phyloP scores from a whole-genome alignment of 2,329 filamentous ascomycete genomes.

The Colletotrichum eremochloae region DNA sequence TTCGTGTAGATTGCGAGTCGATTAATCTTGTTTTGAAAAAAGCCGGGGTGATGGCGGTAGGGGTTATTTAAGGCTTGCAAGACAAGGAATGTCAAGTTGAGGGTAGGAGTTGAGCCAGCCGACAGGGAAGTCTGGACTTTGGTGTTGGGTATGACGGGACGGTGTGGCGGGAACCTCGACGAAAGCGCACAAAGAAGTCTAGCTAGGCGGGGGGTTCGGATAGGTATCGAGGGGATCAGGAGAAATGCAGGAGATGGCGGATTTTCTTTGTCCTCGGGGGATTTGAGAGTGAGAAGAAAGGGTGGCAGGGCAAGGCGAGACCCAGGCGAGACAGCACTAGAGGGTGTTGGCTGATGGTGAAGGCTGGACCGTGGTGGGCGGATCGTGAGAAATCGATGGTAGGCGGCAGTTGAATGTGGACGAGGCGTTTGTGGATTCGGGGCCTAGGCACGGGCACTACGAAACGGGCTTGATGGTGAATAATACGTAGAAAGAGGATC shows the following conservation, averaged over 20 bases:
- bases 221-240: conserved; percentile 33
- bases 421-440: neutral
- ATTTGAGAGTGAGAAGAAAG: conserved; percentile 7
- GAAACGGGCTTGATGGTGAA: conserved; percentile 1
- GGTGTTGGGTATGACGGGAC: conserved; percentile 30
- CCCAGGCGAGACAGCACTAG: conserved; percentile 38
- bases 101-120: conserved; percentile 4
- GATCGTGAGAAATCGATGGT: neutral
- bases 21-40: conserved; percentile 29
- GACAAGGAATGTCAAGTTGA: conserved; percentile 25
- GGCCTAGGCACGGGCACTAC: conserved; percentile 11
- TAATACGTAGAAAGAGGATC: conserved; percentile 1
- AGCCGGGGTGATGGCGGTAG: conserved; percentile 32
- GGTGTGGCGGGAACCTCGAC: conserved; percentile 16
- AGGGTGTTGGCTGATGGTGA: conserved; percentile 20
- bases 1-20: conserved; percentile 32
- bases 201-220: neutral
- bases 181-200: conserved; percentile 39
- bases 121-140: conserved; percentile 38
- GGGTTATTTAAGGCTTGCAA: conserved; percentile 33
- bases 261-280: conserved; percentile 23
- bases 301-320: conserved; percentile 6
- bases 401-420: neutral
- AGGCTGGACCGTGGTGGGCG: neutral
- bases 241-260: conserved; percentile 19